These are phyloP conservation scores for Claviceps sorghi DNA, from an alignment of 2,329 filamentous ascomycete genomes.

Conservation along the genomic window DNA sequence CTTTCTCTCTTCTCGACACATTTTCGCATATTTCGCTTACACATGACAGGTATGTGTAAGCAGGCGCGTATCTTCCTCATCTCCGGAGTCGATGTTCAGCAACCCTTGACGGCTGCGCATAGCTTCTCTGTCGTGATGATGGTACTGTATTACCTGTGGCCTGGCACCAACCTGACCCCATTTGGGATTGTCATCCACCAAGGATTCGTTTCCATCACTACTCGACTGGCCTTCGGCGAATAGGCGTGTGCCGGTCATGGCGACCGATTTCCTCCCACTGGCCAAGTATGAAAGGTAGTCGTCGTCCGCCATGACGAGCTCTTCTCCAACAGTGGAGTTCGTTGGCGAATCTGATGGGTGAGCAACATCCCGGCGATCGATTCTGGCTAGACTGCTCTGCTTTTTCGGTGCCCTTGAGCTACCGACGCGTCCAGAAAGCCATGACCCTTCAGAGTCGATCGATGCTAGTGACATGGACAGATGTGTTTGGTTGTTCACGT, in stretches of 20 bases:
- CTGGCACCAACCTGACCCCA: slow-evolving; percentile 37
- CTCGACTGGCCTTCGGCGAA: slow-evolving; percentile 39
- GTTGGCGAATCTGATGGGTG: slow-evolving; percentile 25
- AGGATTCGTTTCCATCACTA: slow-evolving; percentile 42
- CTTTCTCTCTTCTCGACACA: neutral
- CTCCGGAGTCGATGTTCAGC: slow-evolving; percentile 26
- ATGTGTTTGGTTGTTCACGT: slow-evolving; percentile 41
- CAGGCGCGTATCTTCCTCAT: slow-evolving; percentile 18
- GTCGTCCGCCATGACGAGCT: slow-evolving; percentile 48
- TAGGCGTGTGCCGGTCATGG: slow-evolving; percentile 22
- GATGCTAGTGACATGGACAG: slow-evolving; percentile 81
- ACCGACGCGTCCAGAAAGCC: slow-evolving; percentile 66
- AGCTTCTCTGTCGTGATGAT: slow-evolving; percentile 24
- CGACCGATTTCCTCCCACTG: slow-evolving; percentile 13
- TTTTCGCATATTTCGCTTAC: neutral
- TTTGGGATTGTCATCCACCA: slow-evolving; percentile 27
- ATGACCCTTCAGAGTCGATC: slow-evolving; percentile 89
- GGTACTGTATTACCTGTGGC: slow-evolving; percentile 46
- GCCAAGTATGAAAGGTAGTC: slow-evolving; percentile 51
- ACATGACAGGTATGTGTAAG: slow-evolving; percentile 7
- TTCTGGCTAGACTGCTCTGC: slow-evolving; percentile 23
- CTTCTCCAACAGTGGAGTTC: slow-evolving; percentile 42
- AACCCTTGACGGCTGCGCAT: slow-evolving; percentile 40
- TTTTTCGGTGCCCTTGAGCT: slow-evolving; percentile 33
- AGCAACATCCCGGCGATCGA: slow-evolving; percentile 15